Evolutionary conservation across 78 protist species (phyloP), one percentile per base, ranked within the genome.

Genomic region (Isochrysis galbana): DNA sequence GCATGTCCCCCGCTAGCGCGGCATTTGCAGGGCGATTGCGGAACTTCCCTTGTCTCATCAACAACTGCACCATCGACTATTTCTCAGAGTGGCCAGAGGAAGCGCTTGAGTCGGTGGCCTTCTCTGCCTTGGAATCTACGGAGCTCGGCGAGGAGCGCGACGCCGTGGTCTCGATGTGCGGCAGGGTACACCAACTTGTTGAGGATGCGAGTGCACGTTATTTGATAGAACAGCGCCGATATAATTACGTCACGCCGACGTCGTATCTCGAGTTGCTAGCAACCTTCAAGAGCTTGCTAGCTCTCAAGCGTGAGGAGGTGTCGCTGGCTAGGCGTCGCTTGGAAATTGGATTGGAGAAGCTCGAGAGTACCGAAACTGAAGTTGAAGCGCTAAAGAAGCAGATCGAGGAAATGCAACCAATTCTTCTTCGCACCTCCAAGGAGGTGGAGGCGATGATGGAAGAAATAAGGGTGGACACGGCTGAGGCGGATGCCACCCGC

Each of bases 61-160:
- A 94, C 87, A 93, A 95, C 90, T 95, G 97, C 95, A 96, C 98
- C 42, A 96, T 98, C 86, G 98, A 97, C 87, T 98, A 98, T 98
- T 98, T 97, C 95, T 44, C 93, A 25, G 94, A 36, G 55, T 98
- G 99, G 99, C 98, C 99, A 0, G 94, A 80, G 10, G 98, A 98
- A 80, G 99, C 99, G 26, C 94, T 98, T 61, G n/a, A 1, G 44
- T 48, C 95, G 3, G 99, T 98, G 4, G 99, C 98, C 36, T 19
- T 26, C 36, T 67, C 46, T 7, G 67, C 54, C 34, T 67, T 94
- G 5, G 96, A 91, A 39, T 34, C 70, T 17, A 32, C 3, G 34
- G 80, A 19, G 29, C 22, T n/a, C 22, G 23, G 48, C 25, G 67
- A 54, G 19, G 67, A 54, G 32, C 0, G 25, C 87, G 51, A 36